These are phyloP conservation scores for Neurospora sp. DNA, from an alignment of 495 filamentous ascomycete species.

Conservation along the genomic window DNA sequence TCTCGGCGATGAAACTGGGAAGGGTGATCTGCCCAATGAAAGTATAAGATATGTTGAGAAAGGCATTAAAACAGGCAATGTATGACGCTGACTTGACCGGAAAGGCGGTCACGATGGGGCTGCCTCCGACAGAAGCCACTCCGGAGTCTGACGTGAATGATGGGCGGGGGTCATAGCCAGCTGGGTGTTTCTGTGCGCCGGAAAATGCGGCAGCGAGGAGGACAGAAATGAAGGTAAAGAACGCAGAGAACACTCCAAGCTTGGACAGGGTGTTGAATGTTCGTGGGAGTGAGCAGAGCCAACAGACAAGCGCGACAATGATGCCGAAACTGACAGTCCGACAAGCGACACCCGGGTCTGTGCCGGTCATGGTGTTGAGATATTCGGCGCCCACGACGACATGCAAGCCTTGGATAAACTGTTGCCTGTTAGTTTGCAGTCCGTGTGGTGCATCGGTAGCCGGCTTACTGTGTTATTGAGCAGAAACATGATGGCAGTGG, in stretches of 20 bases:
- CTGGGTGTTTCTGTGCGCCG: slow-evolving; percentile 59
- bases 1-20: slow-evolving; percentile 86
- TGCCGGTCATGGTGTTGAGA: slow-evolving; percentile 66
- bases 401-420: slow-evolving; percentile 47
- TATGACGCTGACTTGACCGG: slow-evolving; percentile 66
- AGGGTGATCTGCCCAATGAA: slow-evolving; percentile 91
- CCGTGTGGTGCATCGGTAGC: slow-evolving; percentile 19
- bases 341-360: slow-evolving; percentile 44
- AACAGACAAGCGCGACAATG: slow-evolving; percentile 60
- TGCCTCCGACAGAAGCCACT: slow-evolving; percentile 33
- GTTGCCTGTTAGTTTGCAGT: slow-evolving; percentile 5
- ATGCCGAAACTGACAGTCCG: slow-evolving; percentile 62
- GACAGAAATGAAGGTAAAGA: slow-evolving; percentile 82
- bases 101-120: slow-evolving; percentile 52
- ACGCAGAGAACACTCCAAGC: slow-evolving; percentile 61
- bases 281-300: slow-evolving; percentile 65
- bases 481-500: slow-evolving; percentile 79
- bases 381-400: slow-evolving; percentile 72
- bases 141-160: slow-evolving; percentile 25
- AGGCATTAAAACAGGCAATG: slow-evolving; percentile 68
- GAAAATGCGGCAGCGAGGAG: slow-evolving; percentile 70
- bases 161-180: slow-evolving; percentile 42
- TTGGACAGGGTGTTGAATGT: slow-evolving; percentile 72
- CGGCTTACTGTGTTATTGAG: slow-evolving; percentile 87
- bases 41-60: slow-evolving; percentile 84